Evolutionary conservation across 163 green algal genomes (phyloP), one percentile per base, ranked within the genome.

Genomic region (Scenedesmus sp.): DNA sequence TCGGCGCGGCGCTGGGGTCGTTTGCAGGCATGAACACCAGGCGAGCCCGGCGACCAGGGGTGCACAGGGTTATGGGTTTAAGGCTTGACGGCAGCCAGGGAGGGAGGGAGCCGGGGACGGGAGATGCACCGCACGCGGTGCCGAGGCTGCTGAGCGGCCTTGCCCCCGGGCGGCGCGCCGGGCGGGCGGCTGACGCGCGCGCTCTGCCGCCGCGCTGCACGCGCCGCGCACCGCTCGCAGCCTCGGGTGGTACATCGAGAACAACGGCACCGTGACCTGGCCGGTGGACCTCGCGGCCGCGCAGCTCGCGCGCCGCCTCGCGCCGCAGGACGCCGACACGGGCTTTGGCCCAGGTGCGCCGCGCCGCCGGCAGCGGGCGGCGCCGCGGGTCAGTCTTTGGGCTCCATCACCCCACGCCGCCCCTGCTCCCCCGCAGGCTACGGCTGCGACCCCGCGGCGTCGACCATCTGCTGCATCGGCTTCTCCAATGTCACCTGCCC

Each of bases 401-500:
- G 39, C 39, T 15, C 39, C 39, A 15, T 10, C 39, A 47, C 53
- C 10, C 7, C 24, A 60, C 53, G 9, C 24, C n/a, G 53, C 53
- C 10, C 53, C 53, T 11, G 5, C 5, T 28, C n/a, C 7, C 10
- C 39, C 6, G 29, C 71, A 70, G 71, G 71, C 20, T 80, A 80
- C 17, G 71, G 71, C 62, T 80, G 71, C 20, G 60, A 80, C 39
- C 45, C 60, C 17, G 14, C 24, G 15, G 51, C 56, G 0, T 24
- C 31, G 2, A 51, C 45, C 22, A 51, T 72, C 26, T 80, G 71
- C 44, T 80, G 71, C 58, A 72, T 80, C 5, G 71, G 58, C 11
- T 70, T 36, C 44, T 60, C 42, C 70, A 80, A 80, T 45, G 11
- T 72, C 13, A 80, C 71, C 31, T 80, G 71, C 44, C 71, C 71